Evolutionary conservation across 768 basidiomycete genomes (phyloP).

Genomic region (Amanita pallidorosea): DNA sequence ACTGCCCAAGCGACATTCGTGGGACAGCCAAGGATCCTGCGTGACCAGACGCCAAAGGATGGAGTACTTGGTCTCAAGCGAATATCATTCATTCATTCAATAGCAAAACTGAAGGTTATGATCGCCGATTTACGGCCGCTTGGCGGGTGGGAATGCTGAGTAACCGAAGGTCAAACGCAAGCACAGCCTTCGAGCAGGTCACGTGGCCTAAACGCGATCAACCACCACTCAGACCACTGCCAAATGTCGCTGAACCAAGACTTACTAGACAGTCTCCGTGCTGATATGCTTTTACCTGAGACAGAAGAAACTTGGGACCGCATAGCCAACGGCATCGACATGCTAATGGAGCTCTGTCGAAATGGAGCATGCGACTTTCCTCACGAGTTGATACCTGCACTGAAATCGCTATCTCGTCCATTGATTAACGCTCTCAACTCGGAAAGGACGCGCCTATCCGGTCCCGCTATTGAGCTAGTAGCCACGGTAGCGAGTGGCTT

Average conservation of each 20-base stretch:
- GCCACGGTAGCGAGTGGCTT: slow-evolving; percentile 40
- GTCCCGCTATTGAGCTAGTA: slow-evolving; percentile 56
- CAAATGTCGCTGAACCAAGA: slow-evolving; percentile 14
- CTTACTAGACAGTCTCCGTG: slow-evolving; percentile 28
- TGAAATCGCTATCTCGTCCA: slow-evolving; percentile 43
- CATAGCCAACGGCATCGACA: slow-evolving; percentile 39
- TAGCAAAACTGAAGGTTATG: no score
- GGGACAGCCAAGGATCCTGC: no score
- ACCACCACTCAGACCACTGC: no score
- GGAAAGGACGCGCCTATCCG: slow-evolving; percentile 65
- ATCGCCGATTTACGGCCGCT: no score
- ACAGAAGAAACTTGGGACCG: slow-evolving; percentile 76
- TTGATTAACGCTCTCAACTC: slow-evolving; percentile 55
- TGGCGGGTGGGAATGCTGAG: no score
- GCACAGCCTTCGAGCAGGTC: no score
- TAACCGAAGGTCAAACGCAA: no score
- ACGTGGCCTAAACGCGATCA: no score
- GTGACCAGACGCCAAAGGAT: no score
- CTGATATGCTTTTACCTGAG: slow-evolving; percentile 36
- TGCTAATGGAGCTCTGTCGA: slow-evolving; percentile 37
- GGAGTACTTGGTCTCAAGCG: no score
- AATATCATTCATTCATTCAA: no score
- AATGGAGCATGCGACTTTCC: slow-evolving; percentile 43
- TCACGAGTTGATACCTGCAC: slow-evolving; percentile 34
- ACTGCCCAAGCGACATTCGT: background rate